Evolutionary conservation across 805 yeast species (phyloP), one percentile per base, ranked within the genome.

Genomic region (Ogataea zsoltii): DNA sequence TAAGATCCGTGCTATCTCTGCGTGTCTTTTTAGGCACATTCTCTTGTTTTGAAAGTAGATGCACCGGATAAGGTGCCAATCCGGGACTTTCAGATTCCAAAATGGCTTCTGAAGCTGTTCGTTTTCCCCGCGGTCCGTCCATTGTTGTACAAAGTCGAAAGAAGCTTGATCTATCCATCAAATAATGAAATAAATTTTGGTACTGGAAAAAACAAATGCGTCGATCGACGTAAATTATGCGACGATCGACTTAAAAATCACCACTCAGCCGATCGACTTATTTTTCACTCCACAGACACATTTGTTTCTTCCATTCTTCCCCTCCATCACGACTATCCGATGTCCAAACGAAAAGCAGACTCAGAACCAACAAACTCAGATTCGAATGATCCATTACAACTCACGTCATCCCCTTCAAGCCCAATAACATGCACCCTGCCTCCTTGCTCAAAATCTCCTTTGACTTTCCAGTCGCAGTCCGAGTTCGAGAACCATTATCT

Each of bases 401-500:
- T n/a, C n/a, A n/a, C n/a, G n/a, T n/a, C n/a, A n/a, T n/a, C n/a
- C n/a, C n/a, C n/a, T 17, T 4, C 16, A 5, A 12, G 12, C 16
- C 13, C 16, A 4, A 37, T 37, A 23, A 26, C 23, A 3, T 37
- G 40, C 33, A 26, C 40, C 16, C 33, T 37, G 11, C 40, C 40
- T 9, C 40, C 40, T 6, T 37, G 40, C 25, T 26, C 40, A 10
- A 15, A 13, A 11, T 11, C 21, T 10, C 21, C 40, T 5, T 23
- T 16, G 26, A 26, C 40, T 16, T 37, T 37, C 14, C 23, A 32
- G 9, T 60, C 40, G 25, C 36, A 2, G 40, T 26, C 10, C 33
- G 46, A 41, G 38, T 46, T 53, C 47, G 61, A 59, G 41, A 7
- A 41, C 4, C 61, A 74, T 57, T 58, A 61, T 50, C 36, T 55